Evolutionary conservation across 1,284 basidiomycete species (phyloP).

Genomic region (Meira miltonrushii): DNA sequence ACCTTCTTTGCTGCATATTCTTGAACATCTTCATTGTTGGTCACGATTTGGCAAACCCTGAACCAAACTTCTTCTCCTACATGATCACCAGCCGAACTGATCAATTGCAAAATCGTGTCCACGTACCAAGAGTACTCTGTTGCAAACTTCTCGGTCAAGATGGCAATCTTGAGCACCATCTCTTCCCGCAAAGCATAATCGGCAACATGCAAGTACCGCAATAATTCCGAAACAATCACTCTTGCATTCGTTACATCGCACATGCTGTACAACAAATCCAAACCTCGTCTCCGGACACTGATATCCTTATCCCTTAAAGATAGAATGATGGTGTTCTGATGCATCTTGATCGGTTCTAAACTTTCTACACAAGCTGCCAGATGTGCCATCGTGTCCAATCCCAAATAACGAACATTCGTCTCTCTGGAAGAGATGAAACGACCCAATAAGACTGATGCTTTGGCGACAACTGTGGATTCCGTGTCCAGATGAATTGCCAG

Average conservation of each 20-base stretch:
- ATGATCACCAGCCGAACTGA: conserved; percentile 93
- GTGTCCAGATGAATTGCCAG: conserved; percentile 95
- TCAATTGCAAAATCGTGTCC: conserved; percentile 68
- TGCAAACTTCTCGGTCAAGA: conserved; percentile 95
- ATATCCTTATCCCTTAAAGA: conserved; percentile 95
- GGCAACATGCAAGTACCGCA: conserved; percentile 85
- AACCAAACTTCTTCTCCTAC: conserved; percentile 99
- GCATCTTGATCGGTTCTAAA: conserved; percentile 84
- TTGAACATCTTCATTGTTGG: conserved; percentile 88
- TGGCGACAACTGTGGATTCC: conserved; percentile 78
- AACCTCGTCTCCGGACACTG: conserved; percentile 83
- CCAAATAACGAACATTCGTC: conserved; percentile 96
- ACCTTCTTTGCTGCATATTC: conserved; percentile 90
- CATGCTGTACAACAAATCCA: conserved; percentile 97
- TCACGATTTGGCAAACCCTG: conserved; percentile 94
- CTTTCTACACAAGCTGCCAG: conserved; percentile 80
- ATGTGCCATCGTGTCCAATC: conserved; percentile 96
- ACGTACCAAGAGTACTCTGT: conserved; percentile 60
- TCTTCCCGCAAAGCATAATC: conserved; percentile 94
- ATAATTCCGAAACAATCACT: conserved; percentile 84
- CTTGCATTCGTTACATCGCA: conserved; percentile 94
- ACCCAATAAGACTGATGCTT: conserved; percentile 85
- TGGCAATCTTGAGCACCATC: conserved; percentile 97
- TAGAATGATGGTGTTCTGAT: conserved; percentile 90
- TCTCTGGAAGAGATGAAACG: conserved; percentile 95